Conservation (phyloP, 1,284 basidiomycete species). For the Rhodotorula sp. region DNA sequence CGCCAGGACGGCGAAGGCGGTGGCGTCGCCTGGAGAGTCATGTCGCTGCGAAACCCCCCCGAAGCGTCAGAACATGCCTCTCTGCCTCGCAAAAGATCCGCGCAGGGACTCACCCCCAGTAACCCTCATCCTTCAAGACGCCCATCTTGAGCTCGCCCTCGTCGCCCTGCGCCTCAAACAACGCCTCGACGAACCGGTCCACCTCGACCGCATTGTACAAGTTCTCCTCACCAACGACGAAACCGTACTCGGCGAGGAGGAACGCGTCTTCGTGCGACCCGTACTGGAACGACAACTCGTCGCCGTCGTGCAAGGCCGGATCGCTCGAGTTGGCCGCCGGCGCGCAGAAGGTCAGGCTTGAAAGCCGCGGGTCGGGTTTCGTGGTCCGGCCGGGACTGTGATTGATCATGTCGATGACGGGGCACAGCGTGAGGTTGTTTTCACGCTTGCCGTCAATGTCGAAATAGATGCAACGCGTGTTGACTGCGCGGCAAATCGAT, state of each 20-base stretch:
- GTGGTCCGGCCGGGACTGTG: constrained; percentile 23
- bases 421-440: constrained; percentile 43
- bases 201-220: constrained; percentile 40
- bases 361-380: constrained; percentile 10
- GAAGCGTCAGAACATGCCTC: no score
- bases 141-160: constrained; percentile 35
- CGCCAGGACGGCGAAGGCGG: constrained; percentile 33
- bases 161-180: constrained; percentile 36
- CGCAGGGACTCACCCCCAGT: constrained; percentile 26
- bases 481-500: constrained; percentile 37
- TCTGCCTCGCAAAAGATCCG: no score
- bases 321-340: constrained; percentile 24
- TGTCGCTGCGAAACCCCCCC: constrained; percentile 6
- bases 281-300: constrained; percentile 45
- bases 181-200: constrained; percentile 28
- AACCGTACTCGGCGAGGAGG: constrained; percentile 45
- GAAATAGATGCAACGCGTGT: constrained; percentile 45
- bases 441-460: constrained; percentile 26
- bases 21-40: constrained; percentile 25
- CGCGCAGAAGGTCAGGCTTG: constrained; percentile 23
- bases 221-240: constrained; percentile 39
- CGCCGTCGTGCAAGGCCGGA: constrained; percentile 25
- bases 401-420: constrained; percentile 46
- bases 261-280: constrained; percentile 39
- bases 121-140: constrained; percentile 27